phyloP scores from a whole-genome alignment of 495 filamentous ascomycete genomes.

The Cercophora scortea region DNA sequence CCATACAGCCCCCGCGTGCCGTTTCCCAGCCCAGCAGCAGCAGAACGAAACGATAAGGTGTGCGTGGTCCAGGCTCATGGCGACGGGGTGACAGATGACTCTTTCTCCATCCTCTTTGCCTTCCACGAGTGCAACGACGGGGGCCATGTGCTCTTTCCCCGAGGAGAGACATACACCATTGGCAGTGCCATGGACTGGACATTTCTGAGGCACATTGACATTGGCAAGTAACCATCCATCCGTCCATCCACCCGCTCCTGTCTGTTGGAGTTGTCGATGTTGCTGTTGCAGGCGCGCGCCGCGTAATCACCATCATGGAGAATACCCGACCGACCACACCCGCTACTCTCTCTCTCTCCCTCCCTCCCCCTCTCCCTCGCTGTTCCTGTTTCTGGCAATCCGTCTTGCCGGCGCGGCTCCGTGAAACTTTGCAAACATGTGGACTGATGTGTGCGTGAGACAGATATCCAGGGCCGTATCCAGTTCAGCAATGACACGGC shows the following conservation, averaged over 20 bases:
- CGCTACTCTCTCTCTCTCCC: too few relatives aligned
- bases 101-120: constrained; percentile 44
- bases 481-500: constrained; percentile 55
- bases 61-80: constrained; percentile 28
- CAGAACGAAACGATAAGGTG: constrained; percentile 8
- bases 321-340: too few relatives aligned
- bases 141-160: constrained; percentile 55
- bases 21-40: constrained; percentile 12
- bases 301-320: too few relatives aligned
- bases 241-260: background rate
- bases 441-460: background rate
- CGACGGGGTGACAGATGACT: constrained; percentile 48
- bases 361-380: too few relatives aligned
- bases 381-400: too few relatives aligned
- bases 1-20: constrained; percentile 19
- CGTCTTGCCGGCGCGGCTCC: too few relatives aligned
- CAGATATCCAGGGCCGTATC: constrained; percentile 16
- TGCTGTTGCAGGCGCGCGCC: background rate
- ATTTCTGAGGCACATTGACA: constrained; percentile 55
- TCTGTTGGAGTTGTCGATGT: background rate
- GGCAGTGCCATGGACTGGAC: constrained; percentile 59
- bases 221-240: constrained; percentile 22
- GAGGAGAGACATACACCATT: constrained; percentile 46
- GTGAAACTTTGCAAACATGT: too few relatives aligned
- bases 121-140: constrained; percentile 59